These are phyloP conservation scores for Cardamine resedifolia DNA, from an alignment of 345 rosid genomes.

Conservation along the genomic window DNA sequence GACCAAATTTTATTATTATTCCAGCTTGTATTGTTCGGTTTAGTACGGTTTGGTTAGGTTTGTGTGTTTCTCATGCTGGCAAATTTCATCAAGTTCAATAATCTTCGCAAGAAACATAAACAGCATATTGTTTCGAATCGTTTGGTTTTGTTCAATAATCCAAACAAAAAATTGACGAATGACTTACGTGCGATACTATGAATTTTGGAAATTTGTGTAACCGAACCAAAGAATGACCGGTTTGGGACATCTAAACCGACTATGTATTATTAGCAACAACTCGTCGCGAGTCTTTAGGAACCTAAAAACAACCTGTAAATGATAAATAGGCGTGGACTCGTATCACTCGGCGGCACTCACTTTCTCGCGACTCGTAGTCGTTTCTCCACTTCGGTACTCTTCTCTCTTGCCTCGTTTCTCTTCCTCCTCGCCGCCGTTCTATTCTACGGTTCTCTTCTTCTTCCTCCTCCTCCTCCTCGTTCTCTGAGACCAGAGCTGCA, in stretches of 20 bases:
- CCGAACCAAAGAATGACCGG: background rate
- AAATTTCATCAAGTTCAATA: background rate
- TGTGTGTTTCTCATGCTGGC: background rate
- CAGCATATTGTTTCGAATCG: background rate
- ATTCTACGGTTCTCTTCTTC: slow-evolving; percentile 1
- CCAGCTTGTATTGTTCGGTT: background rate
- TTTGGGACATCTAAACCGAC: background rate
- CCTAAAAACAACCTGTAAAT: background rate
- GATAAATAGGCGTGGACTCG: slow-evolving; percentile 23
- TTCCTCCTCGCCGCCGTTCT: slow-evolving; percentile 6
- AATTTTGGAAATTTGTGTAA: background rate
- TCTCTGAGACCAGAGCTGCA: background rate
- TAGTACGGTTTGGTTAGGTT: background rate
- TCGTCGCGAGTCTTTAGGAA: background rate
- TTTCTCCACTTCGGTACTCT: slow-evolving; percentile 6
- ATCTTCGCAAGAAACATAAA: background rate
- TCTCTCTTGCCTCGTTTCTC: slow-evolving; percentile 24
- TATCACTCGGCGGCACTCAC: background rate
- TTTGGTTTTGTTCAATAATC: background rate
- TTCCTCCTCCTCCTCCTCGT: slow-evolving; percentile 10
- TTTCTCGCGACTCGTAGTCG: slow-evolving; percentile 10
- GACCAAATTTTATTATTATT: slow-evolving; percentile 22
- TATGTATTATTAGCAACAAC: background rate
- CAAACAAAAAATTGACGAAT: background rate
- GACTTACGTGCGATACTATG: background rate